Base-by-base conservation (phyloP, 192 early-diverging fungal species). In the Backusella morwellensis region DNA sequence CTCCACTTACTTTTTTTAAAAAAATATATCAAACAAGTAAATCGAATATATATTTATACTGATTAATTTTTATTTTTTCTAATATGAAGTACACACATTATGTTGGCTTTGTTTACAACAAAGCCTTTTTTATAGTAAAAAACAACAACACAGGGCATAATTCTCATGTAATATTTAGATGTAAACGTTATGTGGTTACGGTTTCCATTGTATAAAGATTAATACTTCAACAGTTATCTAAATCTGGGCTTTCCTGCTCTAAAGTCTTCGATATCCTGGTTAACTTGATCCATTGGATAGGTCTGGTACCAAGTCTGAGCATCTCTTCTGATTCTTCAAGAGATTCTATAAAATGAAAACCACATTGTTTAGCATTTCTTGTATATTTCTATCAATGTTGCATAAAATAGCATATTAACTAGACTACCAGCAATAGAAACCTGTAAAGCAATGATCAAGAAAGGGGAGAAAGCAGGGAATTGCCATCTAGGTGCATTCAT, bases 151-250 rank as follows among this genome's bases (percentile, higher is more conserved):
- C 2, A 32, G 32, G 32, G 32, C 2, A 3, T 32, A 32, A 32
- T 2, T 0, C 2, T 2, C 32, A 32, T 32, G 2, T 32, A 32
- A 32, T 32, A 0, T 3, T 32, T 32, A 32, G 2, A 32, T 32
- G 2, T 32, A 32, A 32, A 3, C 2, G 32, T 3, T 32, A 32
- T 32, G 32, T 0, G 32, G 32, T 32, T 32, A 32, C 32, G 32
- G 32, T 32, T 32, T 32, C 32, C 2, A 32, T 32, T 32, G 32
- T 32, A 32, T 32, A 32, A 32, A 32, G 32, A 32, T 75, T 88
- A 84, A 74, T 87, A 91, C 69, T 92, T 86, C 66, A 94, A 83
- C 26, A 95, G 93, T 72, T 91, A 78, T 74, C 94, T 86, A 78
- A 91, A 95, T 73, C 86, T 86, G 5, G 88, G 90, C 72, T 89